Evolutionary conservation across 192 early-diverging fungal genomes (phyloP), one percentile per base, ranked within the genome.

Genomic region (Spizellomyces sp.): DNA sequence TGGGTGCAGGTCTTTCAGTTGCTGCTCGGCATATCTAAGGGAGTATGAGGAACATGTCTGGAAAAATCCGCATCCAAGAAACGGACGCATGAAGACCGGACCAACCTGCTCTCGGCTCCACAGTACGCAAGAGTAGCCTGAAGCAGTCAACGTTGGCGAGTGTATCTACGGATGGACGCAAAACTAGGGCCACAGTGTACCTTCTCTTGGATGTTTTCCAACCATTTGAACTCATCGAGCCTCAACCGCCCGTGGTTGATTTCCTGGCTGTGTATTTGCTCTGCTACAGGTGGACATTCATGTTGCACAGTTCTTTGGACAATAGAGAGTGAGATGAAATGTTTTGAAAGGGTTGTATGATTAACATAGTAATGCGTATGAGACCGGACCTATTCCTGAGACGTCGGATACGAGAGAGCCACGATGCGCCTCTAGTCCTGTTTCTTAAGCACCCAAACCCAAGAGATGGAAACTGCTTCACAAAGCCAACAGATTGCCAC

Each of bases 141-240:
- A 36, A 46, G 27, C 22, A 15, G 45, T 15, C 17, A 64, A n/a
- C 21, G 41, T 12, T 42, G 21, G 14, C 22, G 2, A 14, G 59
- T 12, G 15, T 45, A 22, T 2, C 5, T 4, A 1, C 0, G 2
- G 41, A 64, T 2, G 2, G 22, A 45, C 2, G 5, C 44, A n/a
- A 1, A 46, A n/a, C 19, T 12, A 64, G 10, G 0, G 21, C 10
- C n/a, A 2, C 9, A 15, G 6, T 3, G 50, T 17, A 58, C 66
- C 43, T 12, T 14, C 27, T 52, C 54, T 12, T 9, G n/a, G n/a
- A 67, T 5, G 52, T 57, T 59, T 41, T 67, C 66, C 50, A 67
- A 19, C 66, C 66, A 67, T 9, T 57, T 59, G 36, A 59, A 67
- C 15, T 67, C 66, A 58, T 67, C 66, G 14, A 57, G 8, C 54